Percentiles rank a stretch among this genome's conserved stretches.
phyloP scores from a whole-genome alignment of 345 rosid species.

The Sisymbrium irio region DNA sequence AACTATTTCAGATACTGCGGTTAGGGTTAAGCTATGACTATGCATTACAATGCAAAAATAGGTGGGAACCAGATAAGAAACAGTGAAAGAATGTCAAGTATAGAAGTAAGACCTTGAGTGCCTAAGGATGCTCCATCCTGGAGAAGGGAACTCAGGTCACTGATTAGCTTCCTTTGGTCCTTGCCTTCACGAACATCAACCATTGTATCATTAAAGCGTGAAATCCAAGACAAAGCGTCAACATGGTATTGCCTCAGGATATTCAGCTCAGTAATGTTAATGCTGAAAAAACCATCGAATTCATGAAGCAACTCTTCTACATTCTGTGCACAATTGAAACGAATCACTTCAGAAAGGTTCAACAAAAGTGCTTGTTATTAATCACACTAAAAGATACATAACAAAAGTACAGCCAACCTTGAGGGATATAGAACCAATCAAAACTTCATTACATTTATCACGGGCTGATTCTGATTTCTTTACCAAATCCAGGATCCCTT shows the following conservation, averaged over 20 bases:
- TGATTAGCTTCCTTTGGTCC: slow-evolving; percentile 59
- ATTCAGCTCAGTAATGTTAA: slow-evolving; percentile 65
- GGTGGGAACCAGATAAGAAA: not conserved
- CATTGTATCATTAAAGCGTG: slow-evolving; percentile 50
- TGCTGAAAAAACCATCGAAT: slow-evolving; percentile 44
- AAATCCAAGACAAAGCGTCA: slow-evolving; percentile 59
- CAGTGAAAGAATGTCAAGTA: not conserved
- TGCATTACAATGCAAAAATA: slow-evolving; percentile 6
- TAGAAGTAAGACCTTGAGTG: slow-evolving; percentile 60
- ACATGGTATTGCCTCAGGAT: slow-evolving; percentile 63
- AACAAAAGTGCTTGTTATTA: not conserved
- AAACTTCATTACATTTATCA: slow-evolving; percentile 47
- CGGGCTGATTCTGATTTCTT: slow-evolving; percentile 59
- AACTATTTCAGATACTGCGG: slow-evolving; percentile 42
- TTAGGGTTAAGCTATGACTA: slow-evolving; percentile 6
- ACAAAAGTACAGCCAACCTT: slow-evolving; percentile 47
- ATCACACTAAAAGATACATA: not conserved
- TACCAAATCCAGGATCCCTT: slow-evolving; percentile 49
- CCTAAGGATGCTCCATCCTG: slow-evolving; percentile 64
- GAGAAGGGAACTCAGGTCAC: slow-evolving; percentile 58
- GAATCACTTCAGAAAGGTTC: slow-evolving; percentile 8
- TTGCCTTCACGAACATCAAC: slow-evolving; percentile 46
- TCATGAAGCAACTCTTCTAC: slow-evolving; percentile 61
- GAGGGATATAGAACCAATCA: slow-evolving; percentile 50
- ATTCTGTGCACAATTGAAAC: slow-evolving; percentile 41